phyloP scores from a whole-genome alignment of 2,329 filamentous ascomycete genomes.

The Zelopaecilomyces penicillatus region DNA sequence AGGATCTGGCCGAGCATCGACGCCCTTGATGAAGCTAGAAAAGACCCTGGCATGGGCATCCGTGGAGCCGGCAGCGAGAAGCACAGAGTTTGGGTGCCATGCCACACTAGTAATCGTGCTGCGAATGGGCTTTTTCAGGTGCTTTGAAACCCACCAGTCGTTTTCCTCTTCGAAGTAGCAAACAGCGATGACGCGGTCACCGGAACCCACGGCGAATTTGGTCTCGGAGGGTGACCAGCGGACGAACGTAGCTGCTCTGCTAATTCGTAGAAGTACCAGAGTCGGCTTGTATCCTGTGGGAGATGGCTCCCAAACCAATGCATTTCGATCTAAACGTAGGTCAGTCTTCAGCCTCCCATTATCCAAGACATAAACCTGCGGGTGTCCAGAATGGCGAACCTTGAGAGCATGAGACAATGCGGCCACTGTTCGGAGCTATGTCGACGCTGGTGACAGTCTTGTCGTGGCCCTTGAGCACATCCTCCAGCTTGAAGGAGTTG shows the following conservation, averaged over 20 bases:
- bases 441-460: slow-evolving; percentile 96
- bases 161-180: slow-evolving; percentile 99
- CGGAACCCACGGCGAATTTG: slow-evolving; percentile 96
- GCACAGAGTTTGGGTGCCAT: slow-evolving; percentile 96
- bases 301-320: slow-evolving; percentile 96
- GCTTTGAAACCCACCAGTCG: slow-evolving; percentile 99
- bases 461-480: slow-evolving; percentile 93
- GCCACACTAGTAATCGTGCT: slow-evolving; percentile 91
- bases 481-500: slow-evolving; percentile 70
- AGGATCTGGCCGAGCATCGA: slow-evolving; percentile 77
- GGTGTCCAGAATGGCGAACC: slow-evolving; percentile 40
- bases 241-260: slow-evolving; percentile 90
- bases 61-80: slow-evolving; percentile 90
- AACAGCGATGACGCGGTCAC: slow-evolving; percentile 87
- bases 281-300: slow-evolving; percentile 91
- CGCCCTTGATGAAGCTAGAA: slow-evolving; percentile 91
- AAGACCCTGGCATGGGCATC: slow-evolving; percentile 94
- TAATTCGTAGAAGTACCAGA: slow-evolving; percentile 91
- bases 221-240: slow-evolving; percentile 95
- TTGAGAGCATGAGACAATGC: slow-evolving; percentile 96
- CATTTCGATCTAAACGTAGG: slow-evolving; percentile 69
- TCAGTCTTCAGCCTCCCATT: neutral
- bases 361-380: neutral
- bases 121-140: slow-evolving; percentile 96
- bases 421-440: slow-evolving; percentile 81